These are phyloP conservation scores for Cicer yamashitae DNA, from an alignment of 306 rosid genomes.

Conservation along the genomic window DNA sequence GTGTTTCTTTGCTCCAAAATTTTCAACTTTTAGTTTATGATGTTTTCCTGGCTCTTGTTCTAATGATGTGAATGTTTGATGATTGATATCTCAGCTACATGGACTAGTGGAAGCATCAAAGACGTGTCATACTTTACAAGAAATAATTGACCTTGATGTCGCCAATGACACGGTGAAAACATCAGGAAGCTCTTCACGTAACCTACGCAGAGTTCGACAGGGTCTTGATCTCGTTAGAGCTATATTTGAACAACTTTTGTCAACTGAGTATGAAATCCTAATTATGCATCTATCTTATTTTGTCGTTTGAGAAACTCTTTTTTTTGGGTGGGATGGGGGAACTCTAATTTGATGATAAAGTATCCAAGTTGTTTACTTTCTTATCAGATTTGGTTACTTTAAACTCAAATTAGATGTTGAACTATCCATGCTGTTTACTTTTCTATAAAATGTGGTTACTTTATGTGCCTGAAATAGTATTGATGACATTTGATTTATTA, in stretches of 20 bases:
- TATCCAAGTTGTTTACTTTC: background rate
- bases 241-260: conserved; percentile 69
- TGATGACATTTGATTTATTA: conserved; percentile 21
- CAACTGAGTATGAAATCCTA: conserved; percentile 60
- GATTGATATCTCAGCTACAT: conserved; percentile 59
- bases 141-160: conserved; percentile 65
- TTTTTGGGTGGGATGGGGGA: background rate
- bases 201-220: conserved; percentile 91
- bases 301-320: background rate
- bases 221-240: conserved; percentile 93
- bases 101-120: conserved; percentile 78
- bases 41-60: conserved; percentile 19
- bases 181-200: conserved; percentile 83
- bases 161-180: conserved; percentile 66
- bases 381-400: background rate
- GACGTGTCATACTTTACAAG: conserved; percentile 55
- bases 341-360: conserved; percentile 19
- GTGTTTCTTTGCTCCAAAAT: conserved; percentile 28
- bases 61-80: conserved; percentile 37
- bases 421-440: background rate
- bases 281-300: background rate
- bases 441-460: background rate
- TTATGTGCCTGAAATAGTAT: background rate
- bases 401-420: conserved; percentile 23
- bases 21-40: background rate